Base-by-base conservation (phyloP, 805 yeast species). In the Zygotorulaspora sp. region DNA sequence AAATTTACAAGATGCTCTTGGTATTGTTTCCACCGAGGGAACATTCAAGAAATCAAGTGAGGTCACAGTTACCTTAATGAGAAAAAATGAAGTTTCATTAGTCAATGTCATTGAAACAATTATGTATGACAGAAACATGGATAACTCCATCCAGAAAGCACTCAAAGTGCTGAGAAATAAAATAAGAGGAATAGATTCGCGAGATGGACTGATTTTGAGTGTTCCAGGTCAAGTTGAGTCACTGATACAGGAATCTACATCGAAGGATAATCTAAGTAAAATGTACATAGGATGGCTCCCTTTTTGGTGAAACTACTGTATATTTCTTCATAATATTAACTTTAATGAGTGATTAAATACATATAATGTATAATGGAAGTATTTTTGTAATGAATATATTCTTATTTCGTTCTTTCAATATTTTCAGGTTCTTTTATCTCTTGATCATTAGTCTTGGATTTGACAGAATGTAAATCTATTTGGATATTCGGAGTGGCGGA, bases 271-370 rank as follows among this genome's bases (percentile, higher is more conserved):
- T 45, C 62, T 92, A 29, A 71, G 85, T 20, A 82, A 74, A 48
- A 90, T 92, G 98, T 92, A 86, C 61, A 78, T 83, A 17, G 99
- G 99, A 3, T 92, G 99, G 99, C 68, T 78, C 63, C 75, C 92
- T 6, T 79, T 80, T 59, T 70, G 81, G 68, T 78, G 55, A 51
- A n/a, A 15, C n/a, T n/a, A n/a, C n/a, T n/a, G n/a, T n/a, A n/a
- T n/a, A n/a, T n/a, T n/a, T n/a, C n/a, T n/a, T n/a, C n/a, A n/a
- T n/a, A n/a, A n/a, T n/a, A n/a, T n/a, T n/a, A n/a, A n/a, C n/a
- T n/a, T n/a, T n/a, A n/a, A n/a, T n/a, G n/a, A n/a, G n/a, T n/a
- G n/a, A n/a, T n/a, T n/a, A n/a, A n/a, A n/a, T n/a, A n/a, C n/a
- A n/a, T n/a, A n/a, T n/a, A n/a, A n/a, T n/a, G n/a, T n/a, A n/a